These are phyloP conservation scores for Bertia moriformis DNA, from an alignment of 2,329 filamentous ascomycete genomes.

Conservation along the genomic window DNA sequence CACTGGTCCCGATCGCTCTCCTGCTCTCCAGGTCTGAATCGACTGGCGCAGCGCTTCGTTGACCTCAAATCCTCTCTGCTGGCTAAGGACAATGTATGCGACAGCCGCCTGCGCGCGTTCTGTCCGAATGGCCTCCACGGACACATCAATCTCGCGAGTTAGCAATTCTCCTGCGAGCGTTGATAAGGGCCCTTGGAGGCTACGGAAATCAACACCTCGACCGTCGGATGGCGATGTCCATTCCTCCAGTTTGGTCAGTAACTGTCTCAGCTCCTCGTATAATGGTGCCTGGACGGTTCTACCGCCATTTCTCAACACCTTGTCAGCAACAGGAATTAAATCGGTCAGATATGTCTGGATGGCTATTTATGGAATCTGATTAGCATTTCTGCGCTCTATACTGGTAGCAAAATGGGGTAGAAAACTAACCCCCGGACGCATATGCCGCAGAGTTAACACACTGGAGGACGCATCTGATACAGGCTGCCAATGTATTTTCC, in stretches of 20 bases:
- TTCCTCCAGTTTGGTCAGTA: not conserved
- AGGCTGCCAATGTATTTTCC: not conserved
- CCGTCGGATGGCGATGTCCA: not conserved
- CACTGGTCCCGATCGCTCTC: not conserved
- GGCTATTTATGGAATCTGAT: not conserved
- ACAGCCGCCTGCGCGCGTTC: not conserved
- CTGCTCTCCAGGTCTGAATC: not conserved
- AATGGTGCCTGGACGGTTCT: not conserved
- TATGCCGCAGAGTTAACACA: not conserved
- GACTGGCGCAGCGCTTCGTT: not conserved
- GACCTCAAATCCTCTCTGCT: not conserved
- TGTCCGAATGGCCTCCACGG: not conserved
- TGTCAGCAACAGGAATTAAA: not conserved
- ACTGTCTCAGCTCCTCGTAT: not conserved
- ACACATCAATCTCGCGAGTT: not conserved
- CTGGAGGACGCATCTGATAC: not conserved
- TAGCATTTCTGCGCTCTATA: too few relatives aligned
- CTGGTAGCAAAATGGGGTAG: not conserved
- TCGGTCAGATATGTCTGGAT: not conserved
- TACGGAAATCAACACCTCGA: not conserved
- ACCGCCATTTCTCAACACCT: not conserved
- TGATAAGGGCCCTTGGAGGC: not conserved
- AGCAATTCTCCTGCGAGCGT: not conserved
- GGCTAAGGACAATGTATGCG: not conserved
- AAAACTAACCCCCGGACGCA: not conserved